A percentile compares a stretch with the other conserved stretches of the same genome.
Conservation (phyloP, 306 rosid genomes). For the Oxytropis ochrocephala region DNA sequence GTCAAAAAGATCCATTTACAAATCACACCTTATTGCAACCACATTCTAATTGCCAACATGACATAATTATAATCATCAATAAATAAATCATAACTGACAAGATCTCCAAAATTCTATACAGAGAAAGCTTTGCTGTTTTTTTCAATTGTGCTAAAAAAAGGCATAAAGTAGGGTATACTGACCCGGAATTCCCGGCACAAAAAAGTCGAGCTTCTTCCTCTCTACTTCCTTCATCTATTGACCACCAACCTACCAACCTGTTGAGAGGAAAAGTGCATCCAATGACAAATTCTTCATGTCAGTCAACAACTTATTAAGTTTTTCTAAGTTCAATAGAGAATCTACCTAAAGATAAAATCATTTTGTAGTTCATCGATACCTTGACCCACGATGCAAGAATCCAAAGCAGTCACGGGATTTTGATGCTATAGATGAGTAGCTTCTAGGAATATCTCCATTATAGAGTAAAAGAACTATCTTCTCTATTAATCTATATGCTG, state of each 20-base stretch:
- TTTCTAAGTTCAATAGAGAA: background rate
- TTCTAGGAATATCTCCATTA: conserved; percentile 42
- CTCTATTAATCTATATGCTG: conserved; percentile 67
- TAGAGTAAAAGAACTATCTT: conserved; percentile 48
- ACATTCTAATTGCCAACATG: conserved; percentile 5
- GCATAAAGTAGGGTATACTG: conserved; percentile 17
- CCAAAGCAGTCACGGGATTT: conserved; percentile 63
- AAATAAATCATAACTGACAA: background rate
- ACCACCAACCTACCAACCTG: conserved; percentile 97
- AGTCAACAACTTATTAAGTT: background rate
- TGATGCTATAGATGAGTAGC: conserved; percentile 50
- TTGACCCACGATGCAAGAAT: conserved; percentile 69
- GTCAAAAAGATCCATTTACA: background rate
- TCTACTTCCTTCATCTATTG: conserved; percentile 76
- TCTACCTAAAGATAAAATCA: background rate
- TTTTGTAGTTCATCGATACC: conserved; percentile 35
- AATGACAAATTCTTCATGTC: conserved; percentile 6
- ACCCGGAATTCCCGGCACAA: conserved; percentile 63
- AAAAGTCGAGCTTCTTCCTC: conserved; percentile 90
- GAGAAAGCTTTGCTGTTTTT: background rate
- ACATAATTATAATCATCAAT: background rate
- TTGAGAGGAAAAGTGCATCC: conserved; percentile 14
- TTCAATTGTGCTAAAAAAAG: background rate
- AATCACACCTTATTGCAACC: background rate
- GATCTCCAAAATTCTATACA: conserved; percentile 1